Base-by-base conservation (phyloP, 495 filamentous ascomycete species). In the Aspergillus ellipticus region DNA sequence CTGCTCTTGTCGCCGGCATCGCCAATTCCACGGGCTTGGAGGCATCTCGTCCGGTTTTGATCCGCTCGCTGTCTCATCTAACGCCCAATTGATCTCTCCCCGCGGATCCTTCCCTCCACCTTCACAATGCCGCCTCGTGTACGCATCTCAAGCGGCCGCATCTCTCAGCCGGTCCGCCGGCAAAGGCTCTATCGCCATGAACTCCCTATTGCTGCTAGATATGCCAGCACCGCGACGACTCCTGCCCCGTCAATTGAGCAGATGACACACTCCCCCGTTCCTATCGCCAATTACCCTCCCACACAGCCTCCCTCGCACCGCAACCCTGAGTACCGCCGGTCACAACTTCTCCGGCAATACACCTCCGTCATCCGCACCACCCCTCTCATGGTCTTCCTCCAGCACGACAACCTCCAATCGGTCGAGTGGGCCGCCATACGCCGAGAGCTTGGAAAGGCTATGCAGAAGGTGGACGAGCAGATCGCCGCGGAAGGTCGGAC, bases 261-360 rank as follows among this genome's bases (percentile, higher is more conserved):
- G 55, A 85, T 74, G 70, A 82, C 66, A 65, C 70, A 66, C 65
- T 81, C 80, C 61, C 72, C 69, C 61, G 81, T 69, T 7, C 78
- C 81, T 24, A 75, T 84, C n/a, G 63, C 73, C 19, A 72, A 74
- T 58, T 82, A 74, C 58, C 86, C 89, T 24, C 79, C 82, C 6
- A 89, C 85, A 0, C 92, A 96, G 72, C 92, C 92, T 1, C 92
- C 92, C 9, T 97, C 90, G 29, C 85, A 94, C 70, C 87, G 90
- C 61, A 87, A 85, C 28, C 83, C 93, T 37, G 87, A 95, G 60
- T 82, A 85, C 66, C 89, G 94, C 58, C 96, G 97, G 76, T 86
- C 93, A n/a, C 93, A 97, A 70, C 86, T 98, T 42, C 87, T 95
- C 60, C 86, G 94, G 47, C 83, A 88, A 70, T 98, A 98, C 76